Evolutionary conservation across 148 eudicot genomes (phyloP), one percentile per base, ranked within the genome.

Genomic region (Suaeda aralocaspica): DNA sequence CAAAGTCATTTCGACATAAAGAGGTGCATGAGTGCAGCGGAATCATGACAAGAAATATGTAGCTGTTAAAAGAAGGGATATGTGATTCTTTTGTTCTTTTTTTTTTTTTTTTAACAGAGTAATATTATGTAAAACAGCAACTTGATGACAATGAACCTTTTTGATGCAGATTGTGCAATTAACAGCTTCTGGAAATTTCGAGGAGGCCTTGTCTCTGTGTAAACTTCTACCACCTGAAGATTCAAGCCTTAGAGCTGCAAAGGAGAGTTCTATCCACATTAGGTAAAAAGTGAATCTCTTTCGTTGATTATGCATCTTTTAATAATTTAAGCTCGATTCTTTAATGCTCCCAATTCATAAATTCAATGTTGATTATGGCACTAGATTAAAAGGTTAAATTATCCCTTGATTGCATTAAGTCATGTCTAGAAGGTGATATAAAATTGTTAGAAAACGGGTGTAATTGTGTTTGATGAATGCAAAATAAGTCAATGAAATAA

Each of bases 101-200:
- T n/a, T n/a, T n/a, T n/a, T n/a, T n/a, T n/a, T 29, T 64, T n/a
- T 24, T 19, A 39, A 29, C 9, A 44, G 18, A 34, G 3, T 4
- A 45, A 36, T 11, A 30, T 46, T 53, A 0, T 28, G 28, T 28
- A 15, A 45, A 24, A 44, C n/a, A 18, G 21, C 66, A 19, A 15
- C 21, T 55, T 70, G 64, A 48, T 73, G 69, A 61, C 52, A 22
- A 34, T 26, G 49, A 59, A 13, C 29, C 50, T 70, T 64, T 48
- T 14, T 3, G 46, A 64, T 79, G 82, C 97, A 95, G 99, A 91
- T 95, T 67, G 97, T 95, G 69, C 99, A 95, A 77, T 74, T 95
- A 76, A 95, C 99, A 72, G 99, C 99, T 78, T 95, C 99, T 65
- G 99, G 97, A 46, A 81, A 89, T 79, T 95, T 95, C 77, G 99